These are phyloP conservation scores for Chlorella variabilis DNA, from an alignment of 163 green algal species.

Conservation along the genomic window DNA sequence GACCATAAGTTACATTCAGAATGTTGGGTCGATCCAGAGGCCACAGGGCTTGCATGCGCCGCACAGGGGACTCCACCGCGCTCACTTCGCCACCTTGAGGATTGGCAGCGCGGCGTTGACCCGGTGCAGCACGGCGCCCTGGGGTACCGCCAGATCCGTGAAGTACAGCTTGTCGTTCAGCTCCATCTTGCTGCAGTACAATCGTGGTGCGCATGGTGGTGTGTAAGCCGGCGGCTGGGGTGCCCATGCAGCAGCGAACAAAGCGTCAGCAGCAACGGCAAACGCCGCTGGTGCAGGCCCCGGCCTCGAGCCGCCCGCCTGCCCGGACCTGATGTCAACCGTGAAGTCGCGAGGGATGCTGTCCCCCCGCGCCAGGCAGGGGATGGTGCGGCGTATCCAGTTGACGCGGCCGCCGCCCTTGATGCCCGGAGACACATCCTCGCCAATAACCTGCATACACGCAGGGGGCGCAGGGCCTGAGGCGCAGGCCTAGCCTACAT, in stretches of 20 bases:
- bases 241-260: too few relatives aligned
- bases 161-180: conserved; percentile 50
- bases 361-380: conserved; percentile 22
- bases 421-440: conserved; percentile 49
- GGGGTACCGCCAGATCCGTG: conserved; percentile 30
- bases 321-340: conserved; percentile 44
- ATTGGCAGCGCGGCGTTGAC: conserved; percentile 30
- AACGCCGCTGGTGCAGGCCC: too few relatives aligned
- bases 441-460: conserved; percentile 28
- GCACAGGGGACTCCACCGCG: too few relatives aligned
- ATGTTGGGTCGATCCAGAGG: too few relatives aligned
- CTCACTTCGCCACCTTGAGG: conserved; percentile 42
- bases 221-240: too few relatives aligned
- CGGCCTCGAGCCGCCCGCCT: too few relatives aligned
- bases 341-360: conserved; percentile 43
- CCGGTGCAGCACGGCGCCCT: conserved; percentile 20
- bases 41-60: too few relatives aligned
- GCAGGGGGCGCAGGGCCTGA: background rate
- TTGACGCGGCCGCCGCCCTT: conserved; percentile 52
- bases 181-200: conserved; percentile 34
- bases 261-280: too few relatives aligned
- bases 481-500: background rate
- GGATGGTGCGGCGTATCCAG: conserved; percentile 43
- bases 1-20: too few relatives aligned
- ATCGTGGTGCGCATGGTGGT: too few relatives aligned